Percentiles rank a stretch among this genome's conserved stretches.
Conservation (phyloP, 2,329 filamentous ascomycete species). For the Colletotrichum noveboracense region DNA sequence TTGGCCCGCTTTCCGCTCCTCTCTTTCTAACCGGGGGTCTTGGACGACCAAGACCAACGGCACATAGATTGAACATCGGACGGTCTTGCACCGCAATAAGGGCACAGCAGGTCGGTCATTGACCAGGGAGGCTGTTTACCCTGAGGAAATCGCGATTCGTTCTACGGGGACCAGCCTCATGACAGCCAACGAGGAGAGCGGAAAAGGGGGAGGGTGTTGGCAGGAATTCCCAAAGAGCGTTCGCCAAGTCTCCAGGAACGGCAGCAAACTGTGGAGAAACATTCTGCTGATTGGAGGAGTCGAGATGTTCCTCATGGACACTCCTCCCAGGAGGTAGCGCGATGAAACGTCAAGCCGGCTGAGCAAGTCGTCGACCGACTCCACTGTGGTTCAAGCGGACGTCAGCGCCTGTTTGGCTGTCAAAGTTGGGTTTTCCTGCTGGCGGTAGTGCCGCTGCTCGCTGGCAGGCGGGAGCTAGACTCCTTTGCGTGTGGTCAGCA, state of each 20-base stretch:
- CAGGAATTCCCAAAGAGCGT: background rate
- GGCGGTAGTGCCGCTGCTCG: background rate
- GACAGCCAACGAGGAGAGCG: background rate
- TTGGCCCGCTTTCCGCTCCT: background rate
- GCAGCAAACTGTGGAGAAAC: background rate
- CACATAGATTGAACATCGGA: background rate
- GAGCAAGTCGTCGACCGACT: background rate
- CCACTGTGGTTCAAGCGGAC: background rate
- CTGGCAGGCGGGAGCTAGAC: background rate
- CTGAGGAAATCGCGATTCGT: background rate
- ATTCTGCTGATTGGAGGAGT: slow-evolving; percentile 5
- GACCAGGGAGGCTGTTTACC: background rate
- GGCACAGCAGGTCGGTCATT: background rate
- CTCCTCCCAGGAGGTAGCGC: background rate
- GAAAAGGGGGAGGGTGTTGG: background rate
- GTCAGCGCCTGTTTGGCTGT: background rate
- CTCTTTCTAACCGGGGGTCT: background rate
- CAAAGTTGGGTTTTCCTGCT: background rate
- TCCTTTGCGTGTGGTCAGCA: background rate
- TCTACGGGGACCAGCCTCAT: background rate
- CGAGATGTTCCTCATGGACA: background rate
- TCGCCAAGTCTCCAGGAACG: background rate
- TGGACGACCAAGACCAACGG: background rate
- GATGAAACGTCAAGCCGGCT: slow-evolving; percentile 15
- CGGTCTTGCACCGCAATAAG: background rate